These are phyloP conservation scores for Rhizophagus prolifer DNA, from an alignment of 192 early-diverging fungal species.

Conservation along the genomic window DNA sequence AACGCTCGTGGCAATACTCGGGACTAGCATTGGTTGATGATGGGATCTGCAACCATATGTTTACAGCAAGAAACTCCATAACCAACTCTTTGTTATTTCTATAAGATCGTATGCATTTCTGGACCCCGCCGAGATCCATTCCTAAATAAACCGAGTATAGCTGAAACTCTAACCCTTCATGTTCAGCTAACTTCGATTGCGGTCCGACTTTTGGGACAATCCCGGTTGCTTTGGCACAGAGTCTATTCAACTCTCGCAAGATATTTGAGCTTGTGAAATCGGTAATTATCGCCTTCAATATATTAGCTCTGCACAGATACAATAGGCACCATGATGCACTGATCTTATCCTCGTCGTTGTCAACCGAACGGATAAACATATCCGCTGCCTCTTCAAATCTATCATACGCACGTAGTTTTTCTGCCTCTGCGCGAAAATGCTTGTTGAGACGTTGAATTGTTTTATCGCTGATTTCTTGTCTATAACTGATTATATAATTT, in stretches of 20 bases:
- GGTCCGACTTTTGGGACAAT: no score
- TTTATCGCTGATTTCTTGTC: no score
- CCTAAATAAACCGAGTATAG: conserved; percentile 15
- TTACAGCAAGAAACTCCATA: conserved; percentile 5
- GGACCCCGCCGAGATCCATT: background rate
- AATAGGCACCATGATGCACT: background rate
- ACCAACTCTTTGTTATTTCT: background rate
- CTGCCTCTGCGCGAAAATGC: background rate
- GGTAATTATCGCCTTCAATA: background rate
- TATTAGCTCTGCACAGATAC: background rate
- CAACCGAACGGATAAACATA: background rate
- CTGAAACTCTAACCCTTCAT: background rate
- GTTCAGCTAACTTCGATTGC: background rate
- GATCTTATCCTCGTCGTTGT: background rate
- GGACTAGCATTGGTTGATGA: background rate
- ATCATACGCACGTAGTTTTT: background rate
- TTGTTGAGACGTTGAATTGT: no score
- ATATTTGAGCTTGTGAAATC: background rate
- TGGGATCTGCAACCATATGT: background rate
- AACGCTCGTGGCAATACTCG: background rate
- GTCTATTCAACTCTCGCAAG: background rate
- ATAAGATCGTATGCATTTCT: background rate
- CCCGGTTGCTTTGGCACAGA: background rate
- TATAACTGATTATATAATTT: no score
- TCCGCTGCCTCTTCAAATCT: conserved; percentile 16